Evolutionary conservation across 805 yeast genomes (phyloP).

Genomic region (Metschnikowia proteae): DNA sequence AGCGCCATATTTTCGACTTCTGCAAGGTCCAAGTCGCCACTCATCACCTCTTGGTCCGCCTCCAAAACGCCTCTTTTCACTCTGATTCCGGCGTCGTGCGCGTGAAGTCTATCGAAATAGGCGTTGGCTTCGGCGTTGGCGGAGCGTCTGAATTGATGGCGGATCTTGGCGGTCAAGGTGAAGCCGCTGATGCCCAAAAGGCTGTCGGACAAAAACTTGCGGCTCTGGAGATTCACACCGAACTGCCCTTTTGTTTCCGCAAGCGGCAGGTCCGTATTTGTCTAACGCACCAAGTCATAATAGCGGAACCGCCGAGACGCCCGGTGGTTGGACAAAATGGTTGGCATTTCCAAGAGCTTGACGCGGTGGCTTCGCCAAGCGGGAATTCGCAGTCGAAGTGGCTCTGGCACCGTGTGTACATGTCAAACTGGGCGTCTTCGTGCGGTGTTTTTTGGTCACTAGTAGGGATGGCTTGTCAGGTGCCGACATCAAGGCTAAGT

Average conservation of each 20-base stretch:
- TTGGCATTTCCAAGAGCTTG: constrained; percentile 2
- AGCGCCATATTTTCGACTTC: background rate
- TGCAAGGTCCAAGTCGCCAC: background rate
- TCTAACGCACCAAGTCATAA: constrained; percentile 11
- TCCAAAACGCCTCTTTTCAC: background rate
- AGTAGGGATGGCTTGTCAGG: constrained; percentile 96
- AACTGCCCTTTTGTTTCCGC: background rate
- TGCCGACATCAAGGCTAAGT: constrained; percentile 95
- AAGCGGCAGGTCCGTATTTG: background rate
- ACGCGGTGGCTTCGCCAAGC: background rate
- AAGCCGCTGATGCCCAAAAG: background rate
- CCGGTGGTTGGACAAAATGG: constrained; percentile 3
- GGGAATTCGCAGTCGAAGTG: constrained; percentile 2
- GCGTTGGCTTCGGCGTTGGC: background rate
- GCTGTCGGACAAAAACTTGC: background rate
- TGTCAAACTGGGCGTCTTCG: background rate
- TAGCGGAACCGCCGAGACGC: constrained; percentile 13
- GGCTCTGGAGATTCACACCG: background rate
- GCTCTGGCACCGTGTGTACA: constrained; percentile 1
- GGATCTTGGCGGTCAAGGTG: background rate
- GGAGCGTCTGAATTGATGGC: background rate
- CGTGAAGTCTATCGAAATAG: background rate
- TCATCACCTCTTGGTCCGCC: background rate
- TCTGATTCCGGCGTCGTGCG: background rate
- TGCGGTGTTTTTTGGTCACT: constrained; percentile 71